Conservation (phyloP, 495 filamentous ascomycete genomes). For the Trichoderma erinaceum region DNA sequence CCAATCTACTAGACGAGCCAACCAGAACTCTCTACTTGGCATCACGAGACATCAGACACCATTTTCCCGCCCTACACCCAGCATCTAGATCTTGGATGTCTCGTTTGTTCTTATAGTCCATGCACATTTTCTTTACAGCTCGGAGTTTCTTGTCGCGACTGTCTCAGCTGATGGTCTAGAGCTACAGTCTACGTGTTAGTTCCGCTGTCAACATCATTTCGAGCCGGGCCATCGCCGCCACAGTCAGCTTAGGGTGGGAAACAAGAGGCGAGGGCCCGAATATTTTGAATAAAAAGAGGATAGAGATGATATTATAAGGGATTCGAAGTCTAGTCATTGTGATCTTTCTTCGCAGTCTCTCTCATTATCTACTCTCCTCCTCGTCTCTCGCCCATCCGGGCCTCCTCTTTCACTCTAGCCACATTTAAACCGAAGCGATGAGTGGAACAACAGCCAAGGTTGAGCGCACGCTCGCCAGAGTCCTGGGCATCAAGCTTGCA, state of each 20-base stretch:
- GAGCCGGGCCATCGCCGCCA: not conserved
- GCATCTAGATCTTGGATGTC: not conserved
- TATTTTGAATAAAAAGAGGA: not conserved
- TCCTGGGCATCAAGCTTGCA: slow-evolving; percentile 79
- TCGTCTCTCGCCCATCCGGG: not conserved
- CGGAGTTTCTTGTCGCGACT: not conserved
- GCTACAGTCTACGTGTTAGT: not conserved
- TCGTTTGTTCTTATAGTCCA: not conserved
- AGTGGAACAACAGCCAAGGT: slow-evolving; percentile 25
- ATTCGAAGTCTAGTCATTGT: not conserved
- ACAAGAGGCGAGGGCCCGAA: not conserved
- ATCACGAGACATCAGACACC: not conserved
- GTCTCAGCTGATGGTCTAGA: not conserved
- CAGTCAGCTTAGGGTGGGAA: not conserved
- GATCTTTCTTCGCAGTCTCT: not conserved
- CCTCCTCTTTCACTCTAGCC: not conserved
- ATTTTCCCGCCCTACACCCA: not conserved
- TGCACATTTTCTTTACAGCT: not conserved
- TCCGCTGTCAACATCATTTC: not conserved
- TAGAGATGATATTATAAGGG: slow-evolving; percentile 1
- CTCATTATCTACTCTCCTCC: not conserved
- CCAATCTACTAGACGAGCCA: not conserved
- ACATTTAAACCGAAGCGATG: not conserved
- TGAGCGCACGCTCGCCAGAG: slow-evolving; percentile 70
- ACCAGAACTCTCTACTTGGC: not conserved